Evolutionary conservation across 2,329 filamentous ascomycete species (phyloP).

Genomic region (Penicillium sp.): DNA sequence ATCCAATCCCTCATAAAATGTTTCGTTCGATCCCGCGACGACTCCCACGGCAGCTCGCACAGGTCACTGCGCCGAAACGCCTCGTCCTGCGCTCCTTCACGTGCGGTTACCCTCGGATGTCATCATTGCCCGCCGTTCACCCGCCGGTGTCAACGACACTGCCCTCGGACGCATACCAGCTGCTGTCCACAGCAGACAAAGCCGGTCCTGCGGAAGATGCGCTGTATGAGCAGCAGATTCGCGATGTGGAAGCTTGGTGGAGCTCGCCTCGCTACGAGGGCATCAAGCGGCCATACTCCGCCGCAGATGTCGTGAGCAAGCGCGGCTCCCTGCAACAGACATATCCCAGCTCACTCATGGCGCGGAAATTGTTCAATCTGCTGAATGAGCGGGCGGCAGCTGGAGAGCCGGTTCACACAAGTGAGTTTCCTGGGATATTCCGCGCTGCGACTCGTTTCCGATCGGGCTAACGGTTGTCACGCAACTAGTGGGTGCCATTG

Average conservation of each 20-base stretch:
- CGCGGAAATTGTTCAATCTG: slow-evolving; percentile 88
- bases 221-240: slow-evolving; percentile 79
- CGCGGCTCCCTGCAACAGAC: slow-evolving; percentile 81
- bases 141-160: slow-evolving; percentile 63
- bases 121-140: slow-evolving; percentile 58
- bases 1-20: slow-evolving; percentile 26
- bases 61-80: slow-evolving; percentile 24
- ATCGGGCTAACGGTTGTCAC: slow-evolving; percentile 15
- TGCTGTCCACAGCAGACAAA: slow-evolving; percentile 77
- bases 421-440: slow-evolving; percentile 50
- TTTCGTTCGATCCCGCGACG: slow-evolving; percentile 40
- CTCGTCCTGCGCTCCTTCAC: slow-evolving; percentile 38
- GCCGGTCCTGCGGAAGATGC: slow-evolving; percentile 78
- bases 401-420: slow-evolving; percentile 90
- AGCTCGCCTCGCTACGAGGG: slow-evolving; percentile 77
- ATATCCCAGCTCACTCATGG: slow-evolving; percentile 93
- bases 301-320: slow-evolving; percentile 90
- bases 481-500: slow-evolving; percentile 83
- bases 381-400: slow-evolving; percentile 74
- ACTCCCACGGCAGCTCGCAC: slow-evolving; percentile 36
- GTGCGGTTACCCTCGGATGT: slow-evolving; percentile 53
- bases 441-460: not conserved
- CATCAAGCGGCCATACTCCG: slow-evolving; percentile 88
- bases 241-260: slow-evolving; percentile 91
- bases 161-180: slow-evolving; percentile 79